These are phyloP conservation scores for Pyricularia grisea DNA, from an alignment of 2,329 filamentous ascomycete species.

Conservation along the genomic window DNA sequence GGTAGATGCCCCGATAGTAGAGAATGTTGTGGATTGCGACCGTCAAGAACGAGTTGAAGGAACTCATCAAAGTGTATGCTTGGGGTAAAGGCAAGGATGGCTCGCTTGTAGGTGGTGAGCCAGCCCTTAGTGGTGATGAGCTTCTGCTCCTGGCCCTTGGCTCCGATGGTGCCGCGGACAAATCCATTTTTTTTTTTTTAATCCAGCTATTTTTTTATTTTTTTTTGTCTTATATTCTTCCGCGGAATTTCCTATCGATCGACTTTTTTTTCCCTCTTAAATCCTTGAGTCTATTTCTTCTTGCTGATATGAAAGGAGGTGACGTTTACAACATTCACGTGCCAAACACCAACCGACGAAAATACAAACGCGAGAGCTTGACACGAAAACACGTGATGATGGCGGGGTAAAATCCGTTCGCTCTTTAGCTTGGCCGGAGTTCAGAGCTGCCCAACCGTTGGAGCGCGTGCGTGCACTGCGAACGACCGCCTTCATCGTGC, in stretches of 20 bases:
- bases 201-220: neutral
- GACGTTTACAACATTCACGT: neutral
- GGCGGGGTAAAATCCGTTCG: neutral
- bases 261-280: neutral
- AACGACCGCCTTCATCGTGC: neutral
- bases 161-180: neutral
- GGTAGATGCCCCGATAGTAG: slow-evolving; percentile 74
- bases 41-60: slow-evolving; percentile 72
- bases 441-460: neutral
- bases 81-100: slow-evolving; percentile 22
- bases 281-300: neutral
- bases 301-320: no score
- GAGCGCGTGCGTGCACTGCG: neutral
- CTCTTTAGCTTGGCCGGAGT: neutral
- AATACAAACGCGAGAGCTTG: neutral
- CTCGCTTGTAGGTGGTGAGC: slow-evolving; percentile 6
- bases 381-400: neutral
- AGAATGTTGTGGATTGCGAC: slow-evolving; percentile 80
- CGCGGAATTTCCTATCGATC: neutral
- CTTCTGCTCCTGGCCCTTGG: neutral
- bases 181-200: neutral
- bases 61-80: slow-evolving; percentile 51
- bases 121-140: neutral
- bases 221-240: neutral
- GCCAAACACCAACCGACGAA: neutral